Evolutionary conservation across 768 basidiomycete genomes (phyloP), one percentile per base, ranked within the genome.

Genomic region (Gautieria morchelliformis): DNA sequence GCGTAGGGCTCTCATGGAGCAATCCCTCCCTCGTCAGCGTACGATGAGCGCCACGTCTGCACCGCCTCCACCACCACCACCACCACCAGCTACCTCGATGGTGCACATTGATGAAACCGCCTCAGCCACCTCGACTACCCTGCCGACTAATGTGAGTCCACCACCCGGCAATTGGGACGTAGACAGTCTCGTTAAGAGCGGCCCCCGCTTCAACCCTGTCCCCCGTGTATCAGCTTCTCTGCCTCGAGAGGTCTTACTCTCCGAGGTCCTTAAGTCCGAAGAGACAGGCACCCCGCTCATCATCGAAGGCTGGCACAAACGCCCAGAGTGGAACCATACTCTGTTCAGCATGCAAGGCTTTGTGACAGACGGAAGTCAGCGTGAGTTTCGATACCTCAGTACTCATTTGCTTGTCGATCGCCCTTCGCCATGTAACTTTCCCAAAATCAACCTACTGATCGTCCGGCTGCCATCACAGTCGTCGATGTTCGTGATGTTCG

Each of bases 321-420:
- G 77, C 46, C 61, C 70, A 0, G 59, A 65, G 3, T 92, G 90
- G 89, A 76, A 78, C 4, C 62, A 63, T 17, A 62, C 75, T 0
- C 61, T 80, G 44, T 87, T 90, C 64, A 75, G 69, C 30, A 60
- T 81, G 1, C 79, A 84, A 12, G 80, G 80, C 75, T 72, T 90
- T 14, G 59, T 64, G 15, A 59, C 66, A 19, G 59, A 80, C 56
- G 67, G 72, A 1, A 61, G 61, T 53, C 62, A 63, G 60, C 63
- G 68, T 71, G 15, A 32, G 63, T 37, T 27, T 15, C 32, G 22
- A 32, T 57, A 11, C 32, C 1, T 52, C 2, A 19, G 27, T 27
- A 5, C 27, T 27, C 27, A 27, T 27, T 27, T 27, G 5, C 5
- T 27, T 5, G 27, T 27, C 27, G 27, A 27, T 9, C 35, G 14